phyloP scores from a whole-genome alignment of 108 stramenopile genomes.

The Conticribra guillardii region DNA sequence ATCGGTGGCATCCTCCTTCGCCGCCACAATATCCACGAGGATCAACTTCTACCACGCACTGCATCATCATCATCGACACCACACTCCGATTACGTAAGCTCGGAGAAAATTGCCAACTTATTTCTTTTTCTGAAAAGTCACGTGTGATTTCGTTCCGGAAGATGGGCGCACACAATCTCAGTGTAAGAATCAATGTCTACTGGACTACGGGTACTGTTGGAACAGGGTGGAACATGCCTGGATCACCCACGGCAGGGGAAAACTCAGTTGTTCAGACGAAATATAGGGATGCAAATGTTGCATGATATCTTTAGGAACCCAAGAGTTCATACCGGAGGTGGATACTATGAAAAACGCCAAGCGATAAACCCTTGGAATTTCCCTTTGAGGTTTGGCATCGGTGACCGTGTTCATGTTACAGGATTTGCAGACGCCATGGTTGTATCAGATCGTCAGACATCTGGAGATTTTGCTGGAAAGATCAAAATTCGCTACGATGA shows the following conservation, averaged over 20 bases:
- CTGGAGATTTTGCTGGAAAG: background rate
- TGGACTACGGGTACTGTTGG: conserved; percentile 24
- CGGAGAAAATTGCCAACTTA: background rate
- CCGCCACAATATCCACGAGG: no score
- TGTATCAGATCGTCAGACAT: background rate
- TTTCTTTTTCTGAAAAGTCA: background rate
- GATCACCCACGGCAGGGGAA: conserved; percentile 19
- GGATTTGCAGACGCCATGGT: background rate
- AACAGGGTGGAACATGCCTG: conserved; percentile 13
- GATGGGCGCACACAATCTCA: background rate
- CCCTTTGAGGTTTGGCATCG: background rate
- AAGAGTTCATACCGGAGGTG: conserved; percentile 12
- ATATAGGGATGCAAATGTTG: background rate
- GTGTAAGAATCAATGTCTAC: conserved; percentile 28
- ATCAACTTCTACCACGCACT: no score
- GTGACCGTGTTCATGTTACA: background rate
- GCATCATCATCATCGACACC: no score
- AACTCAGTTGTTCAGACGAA: conserved; percentile 22
- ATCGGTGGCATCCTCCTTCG: no score
- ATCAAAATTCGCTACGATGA: background rate
- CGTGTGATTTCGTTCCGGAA: conserved; percentile 1
- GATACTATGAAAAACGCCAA: conserved; percentile 3
- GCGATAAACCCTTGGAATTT: background rate
- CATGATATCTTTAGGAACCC: conserved; percentile 9
- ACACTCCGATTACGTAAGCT: no score